Evolutionary conservation across 768 basidiomycete genomes (phyloP), one percentile per base, ranked within the genome.

Genomic region (Candolleomyces aberdarensis): DNA sequence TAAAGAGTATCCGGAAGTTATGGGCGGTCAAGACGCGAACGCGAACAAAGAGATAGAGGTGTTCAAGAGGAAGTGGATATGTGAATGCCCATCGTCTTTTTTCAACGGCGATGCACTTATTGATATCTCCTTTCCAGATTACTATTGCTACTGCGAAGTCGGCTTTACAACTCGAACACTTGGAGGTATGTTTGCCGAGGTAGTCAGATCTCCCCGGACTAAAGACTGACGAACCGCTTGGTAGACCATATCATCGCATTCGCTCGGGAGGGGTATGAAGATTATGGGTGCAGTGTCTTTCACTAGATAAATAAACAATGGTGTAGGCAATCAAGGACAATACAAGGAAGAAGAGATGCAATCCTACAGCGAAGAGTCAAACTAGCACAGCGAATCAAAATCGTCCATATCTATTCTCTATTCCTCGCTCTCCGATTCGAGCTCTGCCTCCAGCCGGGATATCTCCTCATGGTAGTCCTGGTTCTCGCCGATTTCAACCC

Each of bases 21-120:
- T 85, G 76, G 73, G 72, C 50, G 75, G 32, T 52, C 46, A 60
- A 57, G 39, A 59, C 40, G 64, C 62, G 50, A 65, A 73, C 22
- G 81, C 78, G 10, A 72, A 69, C 46, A 74, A 78, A 54, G 89
- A 89, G 68, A 80, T 89, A 50, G 86, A 88, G 66, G 85, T 91
- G 31, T 93, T 93, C 73, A 83, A 82, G 68, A 72, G 88, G 59
- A 90, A 89, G 70, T 89, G 88, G 87, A 80, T 84, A 67, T 89
- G 85, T 87, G 65, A 72, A 83, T 77, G 9, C 15, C 52, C 52
- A 26, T 46, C 46, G 9, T 61, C 39, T 64, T 19, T 26, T 3
- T 26, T 26, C n/a, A 26, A 26, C 1, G 26, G 26, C 26, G 26
- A 26, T 26, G 26, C 26, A 26, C 26, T 26, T 26, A 26, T 26